Conservation (phyloP, 192 early-diverging fungal species). For the Oehlia diaphana region DNA sequence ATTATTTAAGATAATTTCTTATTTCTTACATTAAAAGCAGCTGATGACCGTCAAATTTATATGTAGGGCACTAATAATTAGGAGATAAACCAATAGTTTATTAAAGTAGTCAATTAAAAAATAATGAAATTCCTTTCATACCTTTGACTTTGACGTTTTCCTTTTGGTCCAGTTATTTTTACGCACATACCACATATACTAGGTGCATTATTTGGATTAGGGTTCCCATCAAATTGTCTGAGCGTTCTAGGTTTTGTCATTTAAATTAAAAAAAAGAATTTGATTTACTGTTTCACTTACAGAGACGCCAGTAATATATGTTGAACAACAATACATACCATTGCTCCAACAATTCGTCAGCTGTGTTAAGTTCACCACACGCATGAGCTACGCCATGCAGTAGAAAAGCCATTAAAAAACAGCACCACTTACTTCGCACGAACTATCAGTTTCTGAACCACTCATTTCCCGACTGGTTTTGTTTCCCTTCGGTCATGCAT, state of each 20-base stretch:
- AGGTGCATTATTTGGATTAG: constrained; percentile 43
- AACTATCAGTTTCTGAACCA: too few relatives aligned
- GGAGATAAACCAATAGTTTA: too few relatives aligned
- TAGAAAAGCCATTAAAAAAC: too few relatives aligned
- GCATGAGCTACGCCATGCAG: too few relatives aligned
- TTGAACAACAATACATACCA: background rate
- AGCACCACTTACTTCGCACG: too few relatives aligned
- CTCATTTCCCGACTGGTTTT: too few relatives aligned
- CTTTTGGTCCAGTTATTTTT: constrained; percentile 42
- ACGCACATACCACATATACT: constrained; percentile 52
- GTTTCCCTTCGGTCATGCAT: too few relatives aligned
- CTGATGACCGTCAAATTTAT: too few relatives aligned
- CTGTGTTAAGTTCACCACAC: background rate
- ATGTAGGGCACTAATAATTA: too few relatives aligned
- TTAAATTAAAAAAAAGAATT: background rate
- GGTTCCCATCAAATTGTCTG: constrained; percentile 48
- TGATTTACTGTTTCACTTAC: background rate
- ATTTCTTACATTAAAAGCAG: too few relatives aligned
- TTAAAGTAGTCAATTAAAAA: too few relatives aligned
- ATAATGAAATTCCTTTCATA: constrained; percentile 17
- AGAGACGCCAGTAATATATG: background rate
- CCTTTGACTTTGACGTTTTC: constrained; percentile 48
- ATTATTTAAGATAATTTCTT: too few relatives aligned
- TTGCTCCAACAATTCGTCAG: background rate
- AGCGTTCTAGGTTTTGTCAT: background rate